Evolutionary conservation across 495 filamentous ascomycete species (phyloP), one percentile per base, ranked within the genome.

Genomic region (Annulohypoxylon bovei): DNA sequence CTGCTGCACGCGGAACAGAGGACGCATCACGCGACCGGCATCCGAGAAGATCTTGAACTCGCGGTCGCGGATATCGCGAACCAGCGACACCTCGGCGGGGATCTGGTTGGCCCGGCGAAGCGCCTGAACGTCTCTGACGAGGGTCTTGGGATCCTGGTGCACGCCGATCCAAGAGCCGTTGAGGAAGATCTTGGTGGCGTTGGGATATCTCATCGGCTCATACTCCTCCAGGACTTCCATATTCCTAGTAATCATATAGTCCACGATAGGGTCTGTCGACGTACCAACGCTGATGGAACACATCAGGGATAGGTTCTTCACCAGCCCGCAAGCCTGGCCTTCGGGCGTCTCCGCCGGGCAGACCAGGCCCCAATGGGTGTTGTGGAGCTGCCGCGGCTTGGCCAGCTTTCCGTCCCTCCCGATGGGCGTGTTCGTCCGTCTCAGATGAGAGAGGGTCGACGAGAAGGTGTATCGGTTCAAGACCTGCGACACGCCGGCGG

Each of bases 11-110:
- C 95, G 93, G 75, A 94, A 98, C 3, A 99, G 81, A 16, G 95
- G 95, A 59, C 95, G 87, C 80, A 93, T 96, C 32, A 99, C 93
- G 76, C 95, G 89, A 9, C 95, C 95, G 42, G 95, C 93, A 79
- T 99, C 95, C 5, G 95, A 97, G 78, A 98, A 97, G 75, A 99
- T 94, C 79, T 97, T 97, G 86, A 99, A 97, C 76, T 98, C 95
- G 35, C 94, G 88, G 74, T 98, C 95, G 75, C 96, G 90, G 64
- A 98, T 97, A 71, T 99, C 95, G 62, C 94, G 86, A 73, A 99
- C 89, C 64, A 99, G 84, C 69, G 93, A 97, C 63, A 98, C 92
- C 81, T 98, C 95, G 73, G 91, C 90, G 1, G 89, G 91, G 65
- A 98, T 92, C 77, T 90, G 85, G 71, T 89, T 88, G 42, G 88